These are phyloP conservation scores for Suillus spraguei DNA, from an alignment of 768 basidiomycete genomes.

Conservation along the genomic window DNA sequence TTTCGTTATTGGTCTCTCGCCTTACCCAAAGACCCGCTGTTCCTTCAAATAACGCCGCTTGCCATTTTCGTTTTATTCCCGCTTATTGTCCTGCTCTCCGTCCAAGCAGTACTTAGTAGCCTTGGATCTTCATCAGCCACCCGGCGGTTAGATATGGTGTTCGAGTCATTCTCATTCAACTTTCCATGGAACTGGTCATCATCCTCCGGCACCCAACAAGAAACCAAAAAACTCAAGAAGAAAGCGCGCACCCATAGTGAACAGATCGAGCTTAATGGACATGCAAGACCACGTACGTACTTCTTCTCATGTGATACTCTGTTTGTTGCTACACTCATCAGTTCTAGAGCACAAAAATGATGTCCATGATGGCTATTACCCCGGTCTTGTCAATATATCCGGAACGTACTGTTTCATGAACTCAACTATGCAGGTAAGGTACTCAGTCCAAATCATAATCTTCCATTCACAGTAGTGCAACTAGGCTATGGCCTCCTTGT, in stretches of 20 bases:
- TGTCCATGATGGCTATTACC: conserved; percentile 56
- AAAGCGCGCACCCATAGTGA: conserved; percentile 58
- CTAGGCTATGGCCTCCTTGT: conserved; percentile 87
- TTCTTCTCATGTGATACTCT: background rate
- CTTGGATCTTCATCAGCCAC: conserved; percentile 30
- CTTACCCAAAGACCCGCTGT: conserved; percentile 39
- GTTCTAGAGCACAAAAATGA: conserved; percentile 28
- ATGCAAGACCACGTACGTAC: conserved; percentile 32
- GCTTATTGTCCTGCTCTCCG: conserved; percentile 33
- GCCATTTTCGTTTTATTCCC: conserved; percentile 51
- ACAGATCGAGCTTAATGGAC: conserved; percentile 50
- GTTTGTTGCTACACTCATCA: conserved; percentile 8
- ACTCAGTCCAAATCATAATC: conserved; percentile 17
- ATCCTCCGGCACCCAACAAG: conserved; percentile 25
- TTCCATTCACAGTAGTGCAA: conserved; percentile 18
- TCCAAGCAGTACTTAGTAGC: conserved; percentile 31
- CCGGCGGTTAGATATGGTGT: conserved; percentile 47
- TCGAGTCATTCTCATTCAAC: conserved; percentile 55
- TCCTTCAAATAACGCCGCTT: conserved; percentile 62
- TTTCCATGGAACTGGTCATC: conserved; percentile 70
- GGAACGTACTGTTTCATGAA: conserved; percentile 99
- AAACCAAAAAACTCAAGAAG: conserved; percentile 50
- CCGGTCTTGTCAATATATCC: conserved; percentile 93
- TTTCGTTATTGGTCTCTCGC: conserved; percentile 41
- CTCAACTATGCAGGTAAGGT: conserved; percentile 80